Evolutionary conservation across 1,139 yeast genomes (phyloP).

Genomic region (Suhomyces guaymorum): DNA sequence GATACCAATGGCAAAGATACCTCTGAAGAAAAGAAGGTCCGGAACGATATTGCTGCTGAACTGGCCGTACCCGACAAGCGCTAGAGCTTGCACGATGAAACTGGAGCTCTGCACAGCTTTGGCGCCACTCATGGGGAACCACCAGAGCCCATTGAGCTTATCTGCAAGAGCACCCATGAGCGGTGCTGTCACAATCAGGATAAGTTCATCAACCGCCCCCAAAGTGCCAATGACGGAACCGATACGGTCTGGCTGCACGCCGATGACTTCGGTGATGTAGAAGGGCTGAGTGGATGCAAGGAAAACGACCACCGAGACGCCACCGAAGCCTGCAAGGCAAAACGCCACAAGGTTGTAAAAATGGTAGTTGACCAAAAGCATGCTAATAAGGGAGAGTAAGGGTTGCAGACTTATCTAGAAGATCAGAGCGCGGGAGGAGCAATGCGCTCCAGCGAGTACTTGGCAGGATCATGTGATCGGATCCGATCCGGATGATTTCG

Average conservation of each 20-base stretch:
- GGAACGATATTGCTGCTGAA: constrained; percentile 35
- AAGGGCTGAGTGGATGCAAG: constrained; percentile 69
- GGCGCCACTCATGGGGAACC: constrained; percentile 44
- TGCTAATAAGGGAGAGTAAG: not conserved
- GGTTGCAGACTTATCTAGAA: constrained; percentile 8
- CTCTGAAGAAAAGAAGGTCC: constrained; percentile 51
- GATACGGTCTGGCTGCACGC: constrained; percentile 38
- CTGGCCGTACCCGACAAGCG: constrained; percentile 52
- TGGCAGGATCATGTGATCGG: not conserved
- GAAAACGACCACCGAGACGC: constrained; percentile 66
- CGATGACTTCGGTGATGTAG: constrained; percentile 57
- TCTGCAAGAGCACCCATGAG: constrained; percentile 66
- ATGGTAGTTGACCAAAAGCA: constrained; percentile 12
- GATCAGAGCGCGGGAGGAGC: constrained; percentile 1
- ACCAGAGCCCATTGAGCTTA: constrained; percentile 30
- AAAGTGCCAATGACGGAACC: constrained; percentile 62
- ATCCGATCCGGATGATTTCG: not conserved
- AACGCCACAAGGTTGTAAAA: constrained; percentile 21
- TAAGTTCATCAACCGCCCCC: constrained; percentile 64
- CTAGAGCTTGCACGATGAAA: constrained; percentile 46
- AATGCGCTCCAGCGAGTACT: not conserved
- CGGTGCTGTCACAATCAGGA: constrained; percentile 58
- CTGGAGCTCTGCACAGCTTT: constrained; percentile 53
- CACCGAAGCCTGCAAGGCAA: constrained; percentile 43
- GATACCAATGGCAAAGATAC: constrained; percentile 60